These are phyloP conservation scores for Penicillium egyptiacum DNA, from an alignment of 495 filamentous ascomycete genomes.

Conservation along the genomic window DNA sequence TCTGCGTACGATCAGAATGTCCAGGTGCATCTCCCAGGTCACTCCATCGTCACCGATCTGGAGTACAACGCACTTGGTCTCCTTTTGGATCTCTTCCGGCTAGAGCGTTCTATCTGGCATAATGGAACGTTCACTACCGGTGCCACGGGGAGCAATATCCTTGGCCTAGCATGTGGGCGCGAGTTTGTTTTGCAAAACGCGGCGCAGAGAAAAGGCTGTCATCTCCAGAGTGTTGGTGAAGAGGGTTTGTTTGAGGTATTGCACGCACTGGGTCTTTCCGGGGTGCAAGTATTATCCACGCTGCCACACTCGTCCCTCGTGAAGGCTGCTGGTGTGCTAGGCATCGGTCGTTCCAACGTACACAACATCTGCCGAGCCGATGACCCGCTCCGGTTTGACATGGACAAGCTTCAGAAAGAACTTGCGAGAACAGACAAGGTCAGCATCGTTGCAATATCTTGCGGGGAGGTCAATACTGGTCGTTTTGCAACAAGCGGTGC, in stretches of 20 bases:
- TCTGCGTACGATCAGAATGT: slow-evolving; percentile 79
- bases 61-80: slow-evolving; percentile 70
- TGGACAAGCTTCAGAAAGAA: slow-evolving; percentile 56
- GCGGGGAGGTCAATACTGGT: slow-evolving; percentile 90
- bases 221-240: slow-evolving; percentile 59
- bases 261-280: slow-evolving; percentile 56
- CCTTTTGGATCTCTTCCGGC: slow-evolving; percentile 63
- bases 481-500: slow-evolving; percentile 66
- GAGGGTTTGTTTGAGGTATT: slow-evolving; percentile 68
- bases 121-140: slow-evolving; percentile 81
- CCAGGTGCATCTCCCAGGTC: slow-evolving; percentile 75
- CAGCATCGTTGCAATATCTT: slow-evolving; percentile 75
- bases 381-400: slow-evolving; percentile 65
- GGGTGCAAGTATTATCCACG: slow-evolving; percentile 75
- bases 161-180: slow-evolving; percentile 76
- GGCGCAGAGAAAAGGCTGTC: slow-evolving; percentile 33
- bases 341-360: slow-evolving; percentile 71
- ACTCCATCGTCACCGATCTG: slow-evolving; percentile 71
- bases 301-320: slow-evolving; percentile 77
- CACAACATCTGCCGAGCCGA: slow-evolving; percentile 54
- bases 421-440: slow-evolving; percentile 53
- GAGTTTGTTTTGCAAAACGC: slow-evolving; percentile 60
- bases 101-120: slow-evolving; percentile 53
- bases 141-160: slow-evolving; percentile 80
- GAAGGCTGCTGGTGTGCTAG: slow-evolving; percentile 80